Conservation (phyloP, 768 basidiomycete genomes). For the Tubosaeta sp. region DNA sequence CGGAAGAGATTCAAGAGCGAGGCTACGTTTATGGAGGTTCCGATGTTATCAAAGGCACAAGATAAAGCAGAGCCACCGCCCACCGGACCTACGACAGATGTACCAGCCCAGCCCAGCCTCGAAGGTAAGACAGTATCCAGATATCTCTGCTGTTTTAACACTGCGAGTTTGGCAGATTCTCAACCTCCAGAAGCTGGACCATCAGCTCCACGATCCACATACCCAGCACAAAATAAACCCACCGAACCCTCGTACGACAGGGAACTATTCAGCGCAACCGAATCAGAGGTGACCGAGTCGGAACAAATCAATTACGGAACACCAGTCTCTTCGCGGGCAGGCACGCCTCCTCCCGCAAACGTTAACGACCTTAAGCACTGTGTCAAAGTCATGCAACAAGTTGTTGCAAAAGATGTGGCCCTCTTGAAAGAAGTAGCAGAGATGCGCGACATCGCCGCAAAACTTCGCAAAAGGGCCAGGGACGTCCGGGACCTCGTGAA, state of each 20-base stretch:
- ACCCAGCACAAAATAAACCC: not conserved
- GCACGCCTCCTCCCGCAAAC: conserved; percentile 17
- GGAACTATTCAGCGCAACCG: conserved; percentile 16
- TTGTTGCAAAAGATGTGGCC: conserved; percentile 15
- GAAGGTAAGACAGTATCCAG: conserved; percentile 1
- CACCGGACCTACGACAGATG: not conserved
- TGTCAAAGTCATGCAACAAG: conserved; percentile 25
- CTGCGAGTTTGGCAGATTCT: not conserved
- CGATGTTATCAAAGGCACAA: not conserved
- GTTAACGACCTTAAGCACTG: conserved; percentile 17
- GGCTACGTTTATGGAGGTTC: not conserved
- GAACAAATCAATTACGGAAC: conserved; percentile 17
- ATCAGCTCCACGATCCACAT: not conserved
- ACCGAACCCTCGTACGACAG: not conserved
- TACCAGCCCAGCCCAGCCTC: not conserved
- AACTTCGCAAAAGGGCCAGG: conserved; percentile 17
- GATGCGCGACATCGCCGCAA: conserved; percentile 15
- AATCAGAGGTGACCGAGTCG: conserved; percentile 23
- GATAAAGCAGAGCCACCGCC: not conserved
- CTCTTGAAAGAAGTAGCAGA: conserved; percentile 8
- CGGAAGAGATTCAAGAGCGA: conserved; percentile 14
- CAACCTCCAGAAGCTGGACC: not conserved
- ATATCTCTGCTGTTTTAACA: not conserved
- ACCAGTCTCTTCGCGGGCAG: conserved; percentile 21
- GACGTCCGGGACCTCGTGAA: conserved; percentile 21